Base-by-base conservation (phyloP, 805 yeast genomes). In the Zygotorulaspora sp. region DNA sequence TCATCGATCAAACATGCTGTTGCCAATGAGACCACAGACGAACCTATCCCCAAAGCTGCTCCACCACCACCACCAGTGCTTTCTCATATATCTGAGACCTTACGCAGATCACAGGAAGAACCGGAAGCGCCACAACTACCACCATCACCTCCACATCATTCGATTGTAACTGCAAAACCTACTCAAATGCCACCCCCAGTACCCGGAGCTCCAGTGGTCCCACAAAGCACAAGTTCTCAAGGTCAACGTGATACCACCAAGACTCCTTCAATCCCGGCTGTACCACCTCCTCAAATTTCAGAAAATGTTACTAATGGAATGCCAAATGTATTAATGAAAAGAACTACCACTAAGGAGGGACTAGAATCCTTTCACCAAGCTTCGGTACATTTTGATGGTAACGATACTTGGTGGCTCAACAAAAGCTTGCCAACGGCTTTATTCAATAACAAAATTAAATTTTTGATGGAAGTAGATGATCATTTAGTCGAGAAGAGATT, bases 321-420 rank as follows among this genome's bases (percentile, higher is more conserved):
- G 40, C 12, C 32, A 43, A 24, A 31, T 30, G 35, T 28, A 30
- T 37, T 16, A 10, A 13, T 45, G 35, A 48, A 34, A 27, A 47
- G 47, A 30, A 14, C 45, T 26, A 49, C 48, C 18, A 45, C 48
- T 5, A 34, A 20, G 30, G 56, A 43, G 20, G 39, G 34, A 6
- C 5, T 40, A 13, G 46, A 43, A 12, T 22, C 36, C 14, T 27
- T 32, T 11, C 38, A 36, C 20, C 27, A 35, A 21, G 30, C 33
- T 11, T 27, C 38, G 11, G 24, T 39, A 3, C 33, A 47, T 19
- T 32, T 45, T 14, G 64, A 59, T 28, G 52, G 65, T 13, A 61
- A 57, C 4, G 59, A 63, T 16, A 57, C 55, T 4, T 88, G 96
- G 96, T 85, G 92, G 90, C 48, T 75, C 11, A 62, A 62, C 6